Percentiles rank a stretch among this genome's conserved stretches.
These are phyloP conservation scores for Copromyces sp. DNA, from an alignment of 495 filamentous ascomycete genomes.

Conservation along the genomic window DNA sequence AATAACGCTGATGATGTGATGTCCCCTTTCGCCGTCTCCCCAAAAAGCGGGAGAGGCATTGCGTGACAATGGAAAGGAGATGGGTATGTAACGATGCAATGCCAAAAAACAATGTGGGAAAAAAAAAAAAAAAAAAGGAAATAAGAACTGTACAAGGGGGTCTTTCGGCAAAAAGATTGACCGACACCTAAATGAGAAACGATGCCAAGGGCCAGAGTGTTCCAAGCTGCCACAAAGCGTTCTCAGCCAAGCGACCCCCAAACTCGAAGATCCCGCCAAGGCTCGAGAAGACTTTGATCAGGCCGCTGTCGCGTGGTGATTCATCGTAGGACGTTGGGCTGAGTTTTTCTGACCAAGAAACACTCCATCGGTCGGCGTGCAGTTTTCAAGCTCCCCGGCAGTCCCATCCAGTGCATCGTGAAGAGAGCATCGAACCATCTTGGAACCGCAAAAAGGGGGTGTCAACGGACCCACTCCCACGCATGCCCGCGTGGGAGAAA, in stretches of 20 bases:
- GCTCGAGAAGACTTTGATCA: neutral
- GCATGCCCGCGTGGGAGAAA: neutral
- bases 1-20: neutral
- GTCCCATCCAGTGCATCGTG: neutral
- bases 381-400: neutral
- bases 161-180: neutral
- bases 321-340: neutral
- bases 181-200: neutral
- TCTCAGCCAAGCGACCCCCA: neutral
- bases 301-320: neutral
- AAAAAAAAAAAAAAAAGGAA: neutral
- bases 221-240: neutral
- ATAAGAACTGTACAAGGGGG: neutral
- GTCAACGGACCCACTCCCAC: neutral
- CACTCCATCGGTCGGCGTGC: neutral
- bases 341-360: neutral
- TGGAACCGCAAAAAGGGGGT: neutral
- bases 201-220: neutral
- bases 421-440: neutral
- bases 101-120: neutral
- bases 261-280: neutral
- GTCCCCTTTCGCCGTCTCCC: neutral
- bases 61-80: neutral
- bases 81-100: neutral
- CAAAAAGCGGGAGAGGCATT: neutral